Percentiles rank a stretch among this genome's conserved stretches.
These are phyloP conservation scores for Macadamia integrifolia DNA, from an alignment of 164 flowering plant species.

Conservation along the genomic window DNA sequence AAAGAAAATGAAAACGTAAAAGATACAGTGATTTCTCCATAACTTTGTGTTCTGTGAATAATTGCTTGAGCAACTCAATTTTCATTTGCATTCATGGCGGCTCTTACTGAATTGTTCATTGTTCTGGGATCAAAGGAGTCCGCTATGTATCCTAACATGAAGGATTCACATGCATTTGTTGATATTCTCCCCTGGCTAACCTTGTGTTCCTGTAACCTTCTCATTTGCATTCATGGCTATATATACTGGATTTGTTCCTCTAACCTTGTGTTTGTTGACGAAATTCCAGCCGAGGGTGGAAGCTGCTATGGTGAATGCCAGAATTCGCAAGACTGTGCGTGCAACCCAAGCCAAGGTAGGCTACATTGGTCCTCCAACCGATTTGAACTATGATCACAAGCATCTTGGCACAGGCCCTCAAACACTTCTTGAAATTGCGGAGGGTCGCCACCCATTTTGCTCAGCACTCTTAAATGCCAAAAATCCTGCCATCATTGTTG, in stretches of 20 bases:
- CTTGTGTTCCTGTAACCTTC: too few relatives aligned
- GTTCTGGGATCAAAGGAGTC: too few relatives aligned
- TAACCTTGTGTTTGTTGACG: conserved; percentile 2
- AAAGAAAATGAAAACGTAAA: too few relatives aligned
- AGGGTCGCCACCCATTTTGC: conserved; percentile 76
- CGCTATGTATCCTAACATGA: too few relatives aligned
- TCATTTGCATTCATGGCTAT: too few relatives aligned
- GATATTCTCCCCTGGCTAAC: too few relatives aligned
- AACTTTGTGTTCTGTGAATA: too few relatives aligned
- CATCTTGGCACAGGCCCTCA: conserved; percentile 89
- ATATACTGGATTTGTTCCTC: background rate
- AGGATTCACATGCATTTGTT: too few relatives aligned
- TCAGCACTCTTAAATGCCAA: conserved; percentile 65
- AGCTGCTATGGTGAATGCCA: conserved; percentile 99
- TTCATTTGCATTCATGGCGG: too few relatives aligned
- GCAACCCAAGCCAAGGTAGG: conserved; percentile 90
- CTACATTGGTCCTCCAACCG: conserved; percentile 81
- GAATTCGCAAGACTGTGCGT: conserved; percentile 81
- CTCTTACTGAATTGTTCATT: too few relatives aligned
- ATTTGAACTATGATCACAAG: conserved; percentile 75
- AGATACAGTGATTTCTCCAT: too few relatives aligned
- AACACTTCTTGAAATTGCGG: conserved; percentile 77
- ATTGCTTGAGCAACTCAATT: too few relatives aligned
- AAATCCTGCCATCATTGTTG: conserved; percentile 82
- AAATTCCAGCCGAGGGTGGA: conserved; percentile 86